Base-by-base conservation (phyloP, 2,329 filamentous ascomycete genomes). In the Eutypa lata region DNA sequence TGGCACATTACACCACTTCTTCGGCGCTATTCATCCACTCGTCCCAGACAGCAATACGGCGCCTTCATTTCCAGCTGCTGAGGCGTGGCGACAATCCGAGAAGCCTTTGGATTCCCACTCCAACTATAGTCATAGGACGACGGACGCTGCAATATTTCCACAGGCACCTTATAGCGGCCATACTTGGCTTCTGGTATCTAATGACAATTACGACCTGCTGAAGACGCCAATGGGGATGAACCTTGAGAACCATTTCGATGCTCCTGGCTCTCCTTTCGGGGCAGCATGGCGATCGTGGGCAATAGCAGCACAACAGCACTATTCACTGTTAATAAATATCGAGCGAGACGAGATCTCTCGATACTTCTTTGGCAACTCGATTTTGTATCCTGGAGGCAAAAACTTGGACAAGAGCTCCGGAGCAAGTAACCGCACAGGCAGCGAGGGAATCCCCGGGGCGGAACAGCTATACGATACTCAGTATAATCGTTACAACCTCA, bases 1-100 rank as follows among this genome's bases (percentile, higher is more conserved):
- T 31, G 73, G 74, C 47, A 76, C 77, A 68, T 69, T 83, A 18
- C 81, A 84, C 58, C 77, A 75, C 60, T 80, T 80, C 52, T 69
- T 78, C 8, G 78, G 77, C 5, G 75, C 76, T 18, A 72, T 81
- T 19, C 70, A 77, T 48, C 76, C 80, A 3, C 83, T 82, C 61
- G 71, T 81, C 19, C 79, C 80, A 3, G 80, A 82, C 33, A 58
- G 58, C 47, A 56, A 68, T 14, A 61, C 60, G 35, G 56, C 59
- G 14, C 60, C 63, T 5, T 57, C 57, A 4, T 58, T 61, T 10
- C 42, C 60, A 13, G 59, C 64, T 3, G 62, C 68, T 24, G 59
- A 69, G 26, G 58, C 58, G 31, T 78, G 76, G 76, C 70, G 71
- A 16, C 54, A 71, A 2, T 76, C 74, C 0, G 54, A 65, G 53